Evolutionary conservation across 257 asterid species (phyloP).

Genomic region (Ilex asprella): DNA sequence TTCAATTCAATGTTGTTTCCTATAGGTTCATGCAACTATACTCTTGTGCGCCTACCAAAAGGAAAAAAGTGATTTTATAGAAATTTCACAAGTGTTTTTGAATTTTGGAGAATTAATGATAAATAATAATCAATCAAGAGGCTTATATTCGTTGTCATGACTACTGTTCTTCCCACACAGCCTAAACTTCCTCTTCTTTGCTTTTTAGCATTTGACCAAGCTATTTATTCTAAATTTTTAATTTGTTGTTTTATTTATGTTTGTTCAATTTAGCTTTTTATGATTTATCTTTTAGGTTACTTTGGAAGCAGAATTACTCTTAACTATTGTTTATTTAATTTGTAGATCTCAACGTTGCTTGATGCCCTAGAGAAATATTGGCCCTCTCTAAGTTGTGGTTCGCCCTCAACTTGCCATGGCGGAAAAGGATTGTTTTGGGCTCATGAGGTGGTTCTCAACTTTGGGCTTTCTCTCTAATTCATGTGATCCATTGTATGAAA

Average conservation of each 20-base stretch:
- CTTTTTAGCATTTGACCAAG: background rate
- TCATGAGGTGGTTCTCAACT: constrained; percentile 63
- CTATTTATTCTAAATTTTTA: too few relatives aligned
- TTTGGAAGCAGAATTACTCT: background rate
- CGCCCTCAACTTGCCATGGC: constrained; percentile 63
- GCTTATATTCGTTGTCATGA: too few relatives aligned
- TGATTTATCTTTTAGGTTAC: background rate
- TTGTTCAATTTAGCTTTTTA: background rate
- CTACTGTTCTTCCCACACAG: too few relatives aligned
- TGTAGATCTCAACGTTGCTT: constrained; percentile 53
- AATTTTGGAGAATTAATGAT: too few relatives aligned
- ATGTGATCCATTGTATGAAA: constrained; percentile 17
- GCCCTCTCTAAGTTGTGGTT: constrained; percentile 70
- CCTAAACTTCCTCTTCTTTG: too few relatives aligned
- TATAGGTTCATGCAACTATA: too few relatives aligned
- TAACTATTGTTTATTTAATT: background rate
- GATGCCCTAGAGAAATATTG: constrained; percentile 55
- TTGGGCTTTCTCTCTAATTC: constrained; percentile 6
- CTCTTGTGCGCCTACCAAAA: too few relatives aligned
- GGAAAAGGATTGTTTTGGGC: constrained; percentile 86
- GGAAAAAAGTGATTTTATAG: too few relatives aligned
- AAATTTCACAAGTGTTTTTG: too few relatives aligned
- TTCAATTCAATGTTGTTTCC: too few relatives aligned
- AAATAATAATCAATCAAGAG: too few relatives aligned
- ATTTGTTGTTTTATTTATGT: too few relatives aligned